phyloP scores from a whole-genome alignment of 768 basidiomycete genomes.

The Kwoniella sp. region DNA sequence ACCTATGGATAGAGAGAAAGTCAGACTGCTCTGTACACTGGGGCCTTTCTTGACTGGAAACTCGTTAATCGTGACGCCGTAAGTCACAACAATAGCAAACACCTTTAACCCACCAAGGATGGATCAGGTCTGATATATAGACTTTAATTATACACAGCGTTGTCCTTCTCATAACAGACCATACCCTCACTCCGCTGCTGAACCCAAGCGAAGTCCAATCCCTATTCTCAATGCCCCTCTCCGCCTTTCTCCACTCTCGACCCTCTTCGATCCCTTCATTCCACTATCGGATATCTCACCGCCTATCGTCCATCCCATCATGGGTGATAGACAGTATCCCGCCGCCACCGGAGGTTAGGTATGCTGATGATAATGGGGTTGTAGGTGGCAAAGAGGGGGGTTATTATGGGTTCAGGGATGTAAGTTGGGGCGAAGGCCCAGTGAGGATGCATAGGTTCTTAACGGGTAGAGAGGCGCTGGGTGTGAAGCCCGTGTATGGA shows the following conservation, averaged over 20 bases:
- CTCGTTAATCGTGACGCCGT: conserved; percentile 81
- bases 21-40: conserved; percentile 73
- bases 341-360: conserved; percentile 52
- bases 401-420: conserved; percentile 60
- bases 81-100: conserved; percentile 49
- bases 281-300: conserved; percentile 37
- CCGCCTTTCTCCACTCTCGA: conserved; percentile 67
- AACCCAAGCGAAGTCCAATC: conserved; percentile 76
- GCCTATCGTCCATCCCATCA: conserved; percentile 50
- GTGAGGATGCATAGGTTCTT: conserved; percentile 75
- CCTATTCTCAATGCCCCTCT: conserved; percentile 82
- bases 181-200: conserved; percentile 76
- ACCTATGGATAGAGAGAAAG: conserved; percentile 67
- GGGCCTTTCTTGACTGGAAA: conserved; percentile 77
- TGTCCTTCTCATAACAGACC: conserved; percentile 80
- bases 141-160: too few relatives aligned
- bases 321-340: conserved; percentile 20
- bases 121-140: too few relatives aligned
- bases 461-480: conserved; percentile 80
- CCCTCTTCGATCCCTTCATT: conserved; percentile 58
- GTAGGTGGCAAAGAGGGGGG: conserved; percentile 35
- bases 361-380: conserved; percentile 51
- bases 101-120: too few relatives aligned
- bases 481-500: conserved; percentile 85
- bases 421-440: conserved; percentile 59